Conservation (phyloP, 2,329 filamentous ascomycete genomes). For the Trichoderma asperellum region DNA sequence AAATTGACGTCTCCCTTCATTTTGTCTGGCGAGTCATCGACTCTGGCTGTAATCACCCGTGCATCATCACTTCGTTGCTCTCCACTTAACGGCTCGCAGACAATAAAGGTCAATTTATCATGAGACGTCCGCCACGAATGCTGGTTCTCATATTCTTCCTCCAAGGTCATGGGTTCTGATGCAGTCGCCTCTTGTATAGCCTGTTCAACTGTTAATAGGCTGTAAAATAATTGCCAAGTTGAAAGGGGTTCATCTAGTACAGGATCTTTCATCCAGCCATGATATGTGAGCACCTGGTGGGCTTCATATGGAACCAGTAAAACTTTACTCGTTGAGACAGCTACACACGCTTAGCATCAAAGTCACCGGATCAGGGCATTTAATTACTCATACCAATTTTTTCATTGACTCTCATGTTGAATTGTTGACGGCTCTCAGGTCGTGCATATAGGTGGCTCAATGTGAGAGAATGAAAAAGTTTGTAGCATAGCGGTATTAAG, state of each 20-base stretch:
- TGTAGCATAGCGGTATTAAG: not conserved
- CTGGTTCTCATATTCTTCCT: slow-evolving; percentile 90
- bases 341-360: slow-evolving; percentile 48
- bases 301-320: slow-evolving; percentile 83
- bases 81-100: slow-evolving; percentile 59
- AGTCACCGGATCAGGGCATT: too few relatives aligned
- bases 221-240: not conserved
- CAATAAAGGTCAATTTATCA: slow-evolving; percentile 93
- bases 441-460: not conserved
- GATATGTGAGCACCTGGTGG: slow-evolving; percentile 81
- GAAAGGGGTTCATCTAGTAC: slow-evolving; percentile 42
- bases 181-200: slow-evolving; percentile 82
- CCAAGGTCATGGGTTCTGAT: slow-evolving; percentile 78
- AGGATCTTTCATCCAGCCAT: slow-evolving; percentile 88
- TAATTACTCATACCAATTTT: slow-evolving; percentile 43
- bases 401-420: slow-evolving; percentile 52
- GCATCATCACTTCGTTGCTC: slow-evolving; percentile 3
- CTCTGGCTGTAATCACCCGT: slow-evolving; percentile 40
- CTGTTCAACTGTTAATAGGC: slow-evolving; percentile 43
- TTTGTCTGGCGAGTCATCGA: slow-evolving; percentile 56
- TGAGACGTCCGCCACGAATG: slow-evolving; percentile 77
- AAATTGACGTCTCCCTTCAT: slow-evolving; percentile 82
- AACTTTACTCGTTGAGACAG: slow-evolving; percentile 65
- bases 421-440: not conserved
- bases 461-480: not conserved